A percentile compares a stretch with the other conserved stretches of the same genome.
These are phyloP conservation scores for Cercophora samala DNA, from an alignment of 495 filamentous ascomycete species.

Conservation along the genomic window DNA sequence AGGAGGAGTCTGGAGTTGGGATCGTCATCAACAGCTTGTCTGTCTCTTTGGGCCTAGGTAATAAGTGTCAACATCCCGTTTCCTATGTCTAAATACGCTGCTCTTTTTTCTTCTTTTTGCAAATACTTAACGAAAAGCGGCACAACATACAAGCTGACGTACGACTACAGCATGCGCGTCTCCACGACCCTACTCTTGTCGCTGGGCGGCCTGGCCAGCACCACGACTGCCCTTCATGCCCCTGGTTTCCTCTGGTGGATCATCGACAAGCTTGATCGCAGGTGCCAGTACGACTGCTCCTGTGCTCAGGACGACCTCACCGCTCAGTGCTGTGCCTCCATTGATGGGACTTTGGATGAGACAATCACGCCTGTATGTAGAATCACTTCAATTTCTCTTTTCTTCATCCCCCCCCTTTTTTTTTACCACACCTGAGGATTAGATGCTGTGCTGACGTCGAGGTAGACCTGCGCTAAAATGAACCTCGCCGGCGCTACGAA, in stretches of 20 bases:
- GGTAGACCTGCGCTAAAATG: neutral
- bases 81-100: too few species aligned
- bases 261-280: neutral
- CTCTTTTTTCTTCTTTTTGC: too few species aligned
- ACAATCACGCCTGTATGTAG: neutral
- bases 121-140: too few species aligned
- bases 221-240: neutral
- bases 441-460: neutral
- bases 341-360: neutral
- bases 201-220: neutral
- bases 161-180: neutral
- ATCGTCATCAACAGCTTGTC: neutral
- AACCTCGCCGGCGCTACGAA: neutral
- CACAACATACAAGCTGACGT: too few species aligned
- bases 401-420: neutral
- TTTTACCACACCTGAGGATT: neutral
- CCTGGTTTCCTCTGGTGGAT: neutral
- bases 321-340: neutral
- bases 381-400: too few species aligned
- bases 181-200: neutral
- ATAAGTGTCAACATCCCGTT: neutral
- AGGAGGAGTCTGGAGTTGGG: neutral
- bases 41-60: neutral
- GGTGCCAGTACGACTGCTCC: neutral
- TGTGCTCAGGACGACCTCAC: neutral